A percentile compares a stretch with the other conserved stretches of the same genome.
phyloP scores from a whole-genome alignment of 2,329 filamentous ascomycete genomes.

The Fusarium tuaranense region DNA sequence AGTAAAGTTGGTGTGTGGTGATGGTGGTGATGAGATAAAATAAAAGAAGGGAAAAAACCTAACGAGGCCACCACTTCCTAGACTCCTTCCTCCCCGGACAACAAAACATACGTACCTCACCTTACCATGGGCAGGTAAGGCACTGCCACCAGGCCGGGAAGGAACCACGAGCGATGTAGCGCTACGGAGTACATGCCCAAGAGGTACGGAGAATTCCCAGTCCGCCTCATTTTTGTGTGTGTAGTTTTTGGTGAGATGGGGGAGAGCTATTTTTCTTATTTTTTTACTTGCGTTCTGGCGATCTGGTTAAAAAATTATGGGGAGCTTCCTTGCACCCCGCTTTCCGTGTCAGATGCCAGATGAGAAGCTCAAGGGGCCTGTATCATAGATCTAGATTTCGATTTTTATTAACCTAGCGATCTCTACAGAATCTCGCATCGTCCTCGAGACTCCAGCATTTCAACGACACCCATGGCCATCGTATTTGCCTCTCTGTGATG shows the following conservation, averaged over 20 bases:
- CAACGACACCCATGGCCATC: neutral
- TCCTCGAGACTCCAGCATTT: neutral
- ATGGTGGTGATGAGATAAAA: constrained; percentile 38
- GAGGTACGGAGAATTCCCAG: constrained; percentile 36
- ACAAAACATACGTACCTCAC: constrained; percentile 34
- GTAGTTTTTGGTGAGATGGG: constrained; percentile 24
- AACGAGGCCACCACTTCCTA: constrained; percentile 21
- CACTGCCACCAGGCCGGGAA: constrained; percentile 30
- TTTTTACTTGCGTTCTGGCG: constrained; percentile 24
- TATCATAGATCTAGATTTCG: neutral
- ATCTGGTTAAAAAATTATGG: constrained; percentile 41
- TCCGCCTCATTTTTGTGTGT: constrained; percentile 18
- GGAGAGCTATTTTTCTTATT: constrained; percentile 30
- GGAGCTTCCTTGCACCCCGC: constrained; percentile 40
- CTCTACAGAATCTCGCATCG: neutral
- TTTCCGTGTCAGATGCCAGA: constrained; percentile 22
- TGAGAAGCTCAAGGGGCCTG: constrained; percentile 9
- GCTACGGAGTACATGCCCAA: constrained; percentile 37
- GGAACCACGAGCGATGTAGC: constrained; percentile 32
- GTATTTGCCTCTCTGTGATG: neutral
- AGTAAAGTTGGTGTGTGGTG: constrained; percentile 35
- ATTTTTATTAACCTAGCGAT: neutral
- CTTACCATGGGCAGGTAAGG: constrained; percentile 22
- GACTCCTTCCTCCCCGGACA: constrained; percentile 28
- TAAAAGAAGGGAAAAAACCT: constrained; percentile 21